These are phyloP conservation scores for Fereydounia khargensis DNA, from an alignment of 1,284 basidiomycete species.

Conservation along the genomic window DNA sequence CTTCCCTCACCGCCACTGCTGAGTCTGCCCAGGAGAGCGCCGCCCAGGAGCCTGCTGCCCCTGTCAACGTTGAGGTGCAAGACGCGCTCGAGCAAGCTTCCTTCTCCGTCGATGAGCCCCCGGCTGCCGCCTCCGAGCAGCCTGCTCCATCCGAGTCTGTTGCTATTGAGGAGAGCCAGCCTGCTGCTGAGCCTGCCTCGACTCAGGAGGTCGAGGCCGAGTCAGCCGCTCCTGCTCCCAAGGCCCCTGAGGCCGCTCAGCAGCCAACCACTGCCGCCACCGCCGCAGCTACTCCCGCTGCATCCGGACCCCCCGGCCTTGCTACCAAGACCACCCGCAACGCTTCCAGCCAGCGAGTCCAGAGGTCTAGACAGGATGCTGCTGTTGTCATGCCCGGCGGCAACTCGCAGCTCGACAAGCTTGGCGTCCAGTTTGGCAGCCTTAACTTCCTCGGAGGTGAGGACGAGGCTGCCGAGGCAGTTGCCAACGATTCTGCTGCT, in stretches of 20 bases:
- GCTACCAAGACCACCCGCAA: conserved; percentile 28
- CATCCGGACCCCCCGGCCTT: conserved; percentile 23
- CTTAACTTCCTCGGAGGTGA: conserved; percentile 53
- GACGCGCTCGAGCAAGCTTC: not conserved
- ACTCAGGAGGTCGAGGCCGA: not conserved
- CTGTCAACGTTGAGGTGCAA: not conserved
- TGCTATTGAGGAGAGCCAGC: conserved; percentile 3
- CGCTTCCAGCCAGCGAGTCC: conserved; percentile 27
- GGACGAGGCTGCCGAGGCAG: conserved; percentile 18
- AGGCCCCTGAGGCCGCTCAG: not conserved
- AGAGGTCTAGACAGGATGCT: conserved; percentile 51
- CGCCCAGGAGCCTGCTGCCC: conserved; percentile 4
- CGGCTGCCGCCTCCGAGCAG: conserved; percentile 4
- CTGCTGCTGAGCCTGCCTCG: conserved; percentile 12
- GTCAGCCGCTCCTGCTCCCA: not conserved
- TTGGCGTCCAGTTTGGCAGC: conserved; percentile 53
- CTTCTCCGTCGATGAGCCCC: not conserved
- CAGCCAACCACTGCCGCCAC: no score
- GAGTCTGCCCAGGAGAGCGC: conserved; percentile 4
- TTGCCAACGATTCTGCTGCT: conserved; percentile 1
- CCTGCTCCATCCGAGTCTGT: conserved; percentile 8
- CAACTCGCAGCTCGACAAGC: conserved; percentile 47
- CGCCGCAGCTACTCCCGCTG: conserved; percentile 3
- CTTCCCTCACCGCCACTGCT: conserved; percentile 4
- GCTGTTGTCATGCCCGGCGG: conserved; percentile 55